Evolutionary conservation across 768 basidiomycete genomes (phyloP).

Genomic region (Harrya chromipes): DNA sequence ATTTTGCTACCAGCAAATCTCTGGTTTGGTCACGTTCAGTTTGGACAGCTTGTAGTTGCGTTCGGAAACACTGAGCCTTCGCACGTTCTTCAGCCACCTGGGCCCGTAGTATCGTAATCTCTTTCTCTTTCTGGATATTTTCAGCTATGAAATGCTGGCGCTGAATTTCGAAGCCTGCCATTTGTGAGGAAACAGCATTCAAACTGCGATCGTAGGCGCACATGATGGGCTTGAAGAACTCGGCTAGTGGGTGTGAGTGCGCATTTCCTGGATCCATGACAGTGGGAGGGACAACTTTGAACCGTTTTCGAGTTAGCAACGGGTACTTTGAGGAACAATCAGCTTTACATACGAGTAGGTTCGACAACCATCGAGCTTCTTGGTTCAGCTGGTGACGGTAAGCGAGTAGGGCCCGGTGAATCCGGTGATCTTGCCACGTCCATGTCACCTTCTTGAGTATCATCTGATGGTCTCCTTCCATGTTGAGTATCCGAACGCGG

Average conservation of each 20-base stretch:
- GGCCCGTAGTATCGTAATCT: constrained; percentile 2
- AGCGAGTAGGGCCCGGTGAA: neutral
- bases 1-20: constrained; percentile 7
- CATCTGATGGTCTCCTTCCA: neutral
- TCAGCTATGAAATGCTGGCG: constrained; percentile 7
- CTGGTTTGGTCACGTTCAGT: constrained; percentile 6
- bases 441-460: neutral
- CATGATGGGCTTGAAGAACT: constrained; percentile 12
- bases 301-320: neutral
- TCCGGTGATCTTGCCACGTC: constrained; percentile 1
- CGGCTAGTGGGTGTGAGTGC: constrained; percentile 3
- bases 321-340: neutral
- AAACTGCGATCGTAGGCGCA: constrained; percentile 5
- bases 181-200: constrained; percentile 2
- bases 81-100: constrained; percentile 6
- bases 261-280: neutral
- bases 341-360: neutral
- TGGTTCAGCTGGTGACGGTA: neutral
- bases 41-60: constrained; percentile 2
- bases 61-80: constrained; percentile 4
- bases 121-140: constrained; percentile 2
- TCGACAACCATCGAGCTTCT: neutral
- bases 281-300: neutral
- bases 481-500: neutral
- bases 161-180: constrained; percentile 9